Evolutionary conservation across 148 eudicot genomes (phyloP).

Genomic region (Rhododendron simsii): DNA sequence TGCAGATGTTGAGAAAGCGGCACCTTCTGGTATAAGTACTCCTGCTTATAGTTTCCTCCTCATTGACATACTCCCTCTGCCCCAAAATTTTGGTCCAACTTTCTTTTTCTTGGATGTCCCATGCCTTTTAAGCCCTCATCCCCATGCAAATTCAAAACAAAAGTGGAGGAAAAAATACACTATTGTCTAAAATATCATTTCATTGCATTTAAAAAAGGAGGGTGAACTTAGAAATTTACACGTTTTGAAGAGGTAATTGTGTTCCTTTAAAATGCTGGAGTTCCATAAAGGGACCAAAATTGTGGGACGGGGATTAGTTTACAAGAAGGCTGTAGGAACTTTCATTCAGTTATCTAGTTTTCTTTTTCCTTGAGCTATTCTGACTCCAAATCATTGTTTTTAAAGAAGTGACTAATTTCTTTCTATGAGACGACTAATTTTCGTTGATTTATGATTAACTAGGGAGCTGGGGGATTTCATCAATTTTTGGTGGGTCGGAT

Average conservation of each 20-base stretch:
- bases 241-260: background rate
- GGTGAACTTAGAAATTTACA: background rate
- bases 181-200: background rate
- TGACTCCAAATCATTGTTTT: background rate
- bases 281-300: too few species aligned
- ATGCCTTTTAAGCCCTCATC: background rate
- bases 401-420: background rate
- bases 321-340: background rate
- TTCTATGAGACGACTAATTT: background rate
- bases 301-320: background rate
- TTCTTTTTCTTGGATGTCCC: background rate
- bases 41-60: background rate
- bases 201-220: background rate
- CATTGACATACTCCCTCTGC: background rate
- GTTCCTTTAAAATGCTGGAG: too few species aligned
- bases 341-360: background rate
- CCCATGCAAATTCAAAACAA: background rate
- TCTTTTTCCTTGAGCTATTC: background rate
- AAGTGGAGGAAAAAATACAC: background rate
- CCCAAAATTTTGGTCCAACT: background rate
- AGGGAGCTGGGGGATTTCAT: constrained; percentile 88
- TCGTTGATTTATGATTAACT: constrained; percentile 15
- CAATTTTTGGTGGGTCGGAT: constrained; percentile 68
- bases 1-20: constrained; percentile 58
- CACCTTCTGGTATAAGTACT: constrained; percentile 53